Conservation (phyloP, 2,329 filamentous ascomycete species). For the Pyrenophora graminea region DNA sequence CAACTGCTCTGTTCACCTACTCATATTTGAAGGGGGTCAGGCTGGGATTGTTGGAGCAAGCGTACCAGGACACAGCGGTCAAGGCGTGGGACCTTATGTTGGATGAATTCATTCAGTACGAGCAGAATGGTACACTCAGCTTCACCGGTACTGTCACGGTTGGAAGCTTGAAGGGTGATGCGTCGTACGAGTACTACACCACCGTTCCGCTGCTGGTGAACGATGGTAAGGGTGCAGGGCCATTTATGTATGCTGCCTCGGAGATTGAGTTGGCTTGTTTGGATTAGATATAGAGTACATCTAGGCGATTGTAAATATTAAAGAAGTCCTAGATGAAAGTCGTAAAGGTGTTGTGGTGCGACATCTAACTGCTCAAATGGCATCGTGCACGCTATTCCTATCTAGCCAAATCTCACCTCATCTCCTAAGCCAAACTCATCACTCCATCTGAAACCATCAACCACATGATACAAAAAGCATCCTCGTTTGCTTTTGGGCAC, state of each 20-base stretch:
- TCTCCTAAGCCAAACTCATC: background rate
- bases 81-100: constrained; percentile 53
- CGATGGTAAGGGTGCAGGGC: constrained; percentile 49
- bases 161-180: constrained; percentile 56
- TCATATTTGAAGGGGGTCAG: constrained; percentile 43
- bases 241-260: constrained; percentile 46
- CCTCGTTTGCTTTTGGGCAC: too few relatives aligned
- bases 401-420: background rate
- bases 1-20: constrained; percentile 56
- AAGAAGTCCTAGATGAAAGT: background rate
- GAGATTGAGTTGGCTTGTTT: constrained; percentile 35
- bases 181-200: constrained; percentile 54
- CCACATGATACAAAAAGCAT: background rate
- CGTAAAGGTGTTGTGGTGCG: too few relatives aligned
- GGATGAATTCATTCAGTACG: constrained; percentile 52
- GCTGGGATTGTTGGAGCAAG: constrained; percentile 37
- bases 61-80: constrained; percentile 47
- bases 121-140: constrained; percentile 53
- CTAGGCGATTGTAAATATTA: constrained; percentile 7
- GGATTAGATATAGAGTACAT: background rate
- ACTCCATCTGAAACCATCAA: background rate
- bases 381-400: background rate
- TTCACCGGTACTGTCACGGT: constrained; percentile 60
- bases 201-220: constrained; percentile 41
- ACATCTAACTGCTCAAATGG: background rate